Percentiles rank a stretch among this genome's conserved stretches.
phyloP scores from a whole-genome alignment of 2,329 filamentous ascomycete species.

The Fusarium dimerum region DNA sequence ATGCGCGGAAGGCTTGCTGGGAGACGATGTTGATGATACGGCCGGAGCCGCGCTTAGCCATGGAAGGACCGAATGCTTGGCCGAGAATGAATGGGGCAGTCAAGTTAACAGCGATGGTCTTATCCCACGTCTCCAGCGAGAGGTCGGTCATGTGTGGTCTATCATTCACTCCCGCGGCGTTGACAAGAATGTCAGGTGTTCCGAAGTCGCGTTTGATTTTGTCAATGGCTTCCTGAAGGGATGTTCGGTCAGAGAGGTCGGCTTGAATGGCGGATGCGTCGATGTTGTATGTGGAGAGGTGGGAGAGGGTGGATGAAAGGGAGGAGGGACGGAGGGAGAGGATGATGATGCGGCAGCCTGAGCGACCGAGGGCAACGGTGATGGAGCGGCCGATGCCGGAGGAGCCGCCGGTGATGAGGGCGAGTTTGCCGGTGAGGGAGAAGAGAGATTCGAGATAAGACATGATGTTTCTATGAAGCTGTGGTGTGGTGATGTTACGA shows the following conservation, averaged over 20 bases:
- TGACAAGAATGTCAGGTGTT: constrained; percentile 34
- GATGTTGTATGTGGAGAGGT: constrained; percentile 27
- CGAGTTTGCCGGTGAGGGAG: constrained; percentile 31
- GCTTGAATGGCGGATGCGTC: constrained; percentile 22
- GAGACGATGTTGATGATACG: constrained; percentile 37
- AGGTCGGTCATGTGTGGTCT: constrained; percentile 33
- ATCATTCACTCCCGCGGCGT: constrained; percentile 33
- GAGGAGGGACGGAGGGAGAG: constrained; percentile 30
- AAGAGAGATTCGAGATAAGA: constrained; percentile 33
- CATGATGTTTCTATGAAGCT: constrained; percentile 6
- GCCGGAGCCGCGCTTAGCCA: constrained; percentile 34
- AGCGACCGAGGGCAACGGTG: constrained; percentile 30
- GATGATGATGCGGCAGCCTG: constrained; percentile 33
- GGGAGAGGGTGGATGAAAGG: constrained; percentile 23
- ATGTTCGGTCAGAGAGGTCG: constrained; percentile 18
- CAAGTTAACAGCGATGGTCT: constrained; percentile 35
- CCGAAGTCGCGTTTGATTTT: constrained; percentile 25
- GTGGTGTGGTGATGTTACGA: neutral
- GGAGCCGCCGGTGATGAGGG: constrained; percentile 36
- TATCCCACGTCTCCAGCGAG: constrained; percentile 32
- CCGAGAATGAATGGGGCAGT: constrained; percentile 35
- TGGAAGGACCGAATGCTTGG: constrained; percentile 33
- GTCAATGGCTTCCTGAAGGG: constrained; percentile 14
- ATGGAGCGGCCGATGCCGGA: constrained; percentile 38
- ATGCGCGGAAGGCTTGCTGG: constrained; percentile 35